These are phyloP conservation scores for Fusarium humuli DNA, from an alignment of 2,329 filamentous ascomycete genomes.

Conservation along the genomic window DNA sequence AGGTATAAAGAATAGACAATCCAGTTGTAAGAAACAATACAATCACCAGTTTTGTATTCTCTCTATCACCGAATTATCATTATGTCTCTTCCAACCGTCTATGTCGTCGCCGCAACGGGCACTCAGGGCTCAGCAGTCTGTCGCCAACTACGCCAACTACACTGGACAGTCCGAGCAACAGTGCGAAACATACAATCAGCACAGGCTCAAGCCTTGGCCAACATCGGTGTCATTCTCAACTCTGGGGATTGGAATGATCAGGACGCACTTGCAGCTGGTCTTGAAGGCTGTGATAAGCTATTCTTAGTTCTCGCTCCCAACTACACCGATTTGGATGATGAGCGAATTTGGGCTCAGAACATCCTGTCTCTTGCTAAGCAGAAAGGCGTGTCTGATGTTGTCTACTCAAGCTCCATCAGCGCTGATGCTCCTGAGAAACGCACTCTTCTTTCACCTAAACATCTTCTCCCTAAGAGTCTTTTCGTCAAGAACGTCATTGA, in stretches of 20 bases:
- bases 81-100: not conserved
- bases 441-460: not conserved
- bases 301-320: not conserved
- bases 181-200: not conserved
- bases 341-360: slow-evolving; percentile 3
- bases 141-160: not conserved
- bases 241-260: not conserved
- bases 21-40: fast-evolving
- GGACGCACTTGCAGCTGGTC: not conserved
- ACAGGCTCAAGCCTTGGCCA: not conserved
- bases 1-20: not conserved
- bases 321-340: not conserved
- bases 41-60: fast-evolving
- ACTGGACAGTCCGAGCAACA: slow-evolving; percentile 2
- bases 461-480: not conserved
- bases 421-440: slow-evolving; percentile 6
- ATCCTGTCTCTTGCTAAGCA: not conserved
- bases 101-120: slow-evolving; percentile 6
- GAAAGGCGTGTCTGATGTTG: not conserved
- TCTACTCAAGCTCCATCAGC: slow-evolving; percentile 6
- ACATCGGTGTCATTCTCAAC: not conserved
- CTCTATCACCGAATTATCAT: fast-evolving
- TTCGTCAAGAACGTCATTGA: not conserved
- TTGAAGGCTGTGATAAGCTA: not conserved
- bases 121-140: slow-evolving; percentile 9